A percentile compares a stretch with the other conserved stretches of the same genome.
Conservation (phyloP, 352 stramenopile species). For the Globisporangium camurandrum region DNA sequence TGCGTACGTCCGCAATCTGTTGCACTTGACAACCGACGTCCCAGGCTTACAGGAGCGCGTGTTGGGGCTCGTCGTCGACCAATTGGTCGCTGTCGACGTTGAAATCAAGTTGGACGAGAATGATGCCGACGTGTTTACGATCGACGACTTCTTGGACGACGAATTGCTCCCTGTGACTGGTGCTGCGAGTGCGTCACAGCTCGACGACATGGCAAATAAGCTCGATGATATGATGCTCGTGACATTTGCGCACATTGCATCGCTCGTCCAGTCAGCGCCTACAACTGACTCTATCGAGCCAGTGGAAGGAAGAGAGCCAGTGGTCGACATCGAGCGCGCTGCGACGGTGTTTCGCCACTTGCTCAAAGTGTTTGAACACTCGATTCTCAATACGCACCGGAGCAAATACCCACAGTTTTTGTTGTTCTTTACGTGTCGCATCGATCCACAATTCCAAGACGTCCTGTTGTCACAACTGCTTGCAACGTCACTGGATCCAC, state of each 20-base stretch:
- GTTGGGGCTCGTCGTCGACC: constrained; percentile 79
- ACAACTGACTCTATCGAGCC: not conserved
- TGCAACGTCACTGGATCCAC: constrained; percentile 61
- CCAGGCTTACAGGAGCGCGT: constrained; percentile 70
- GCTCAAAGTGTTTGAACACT: constrained; percentile 82
- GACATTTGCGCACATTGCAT: constrained; percentile 82
- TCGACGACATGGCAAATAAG: constrained; percentile 85
- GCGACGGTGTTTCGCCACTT: constrained; percentile 67
- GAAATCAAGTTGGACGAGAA: constrained; percentile 87
- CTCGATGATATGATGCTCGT: constrained; percentile 85
- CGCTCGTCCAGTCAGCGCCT: not conserved
- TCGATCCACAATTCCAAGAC: constrained; percentile 74
- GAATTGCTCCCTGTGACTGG: constrained; percentile 52
- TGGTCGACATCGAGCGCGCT: constrained; percentile 28
- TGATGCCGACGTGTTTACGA: constrained; percentile 78
- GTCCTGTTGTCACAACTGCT: constrained; percentile 80
- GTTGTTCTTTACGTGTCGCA: constrained; percentile 83
- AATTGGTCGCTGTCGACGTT: constrained; percentile 81
- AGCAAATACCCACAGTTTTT: constrained; percentile 92
- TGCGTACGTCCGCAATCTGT: constrained; percentile 62
- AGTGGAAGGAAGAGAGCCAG: too few species aligned
- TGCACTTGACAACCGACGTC: constrained; percentile 61
- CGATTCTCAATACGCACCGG: constrained; percentile 84
- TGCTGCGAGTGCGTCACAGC: constrained; percentile 17
- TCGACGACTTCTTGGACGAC: constrained; percentile 77